These are phyloP conservation scores for Mucor velutinosus DNA, from an alignment of 371 early-diverging fungal species.

Conservation along the genomic window DNA sequence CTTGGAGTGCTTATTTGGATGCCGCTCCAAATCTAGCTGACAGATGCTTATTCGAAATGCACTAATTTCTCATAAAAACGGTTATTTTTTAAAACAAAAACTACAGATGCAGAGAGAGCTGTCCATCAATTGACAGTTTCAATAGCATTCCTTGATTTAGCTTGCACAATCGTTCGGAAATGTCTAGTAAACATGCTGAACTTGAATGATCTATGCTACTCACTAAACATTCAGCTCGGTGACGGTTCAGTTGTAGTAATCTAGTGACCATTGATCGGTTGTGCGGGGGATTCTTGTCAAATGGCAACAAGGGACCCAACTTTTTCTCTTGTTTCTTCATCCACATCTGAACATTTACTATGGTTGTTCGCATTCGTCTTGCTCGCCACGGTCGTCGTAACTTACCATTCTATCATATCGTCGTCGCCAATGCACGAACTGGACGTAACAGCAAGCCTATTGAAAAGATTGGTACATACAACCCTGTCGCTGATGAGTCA, in stretches of 20 bases:
- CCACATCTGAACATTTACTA: slow-evolving; percentile 11
- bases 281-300: slow-evolving; percentile 6
- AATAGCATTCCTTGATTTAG: background rate
- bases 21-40: background rate
- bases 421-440: slow-evolving; percentile 82
- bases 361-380: slow-evolving; percentile 79
- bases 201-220: background rate
- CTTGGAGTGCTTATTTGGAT: too few relatives aligned
- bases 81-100: background rate
- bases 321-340: slow-evolving; percentile 9
- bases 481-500: slow-evolving; percentile 78
- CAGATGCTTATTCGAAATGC: background rate
- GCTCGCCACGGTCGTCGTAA: slow-evolving; percentile 88
- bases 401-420: slow-evolving; percentile 94
- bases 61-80: background rate
- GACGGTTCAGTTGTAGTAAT: background rate
- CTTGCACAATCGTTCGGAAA: background rate
- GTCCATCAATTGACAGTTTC: too few relatives aligned
- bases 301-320: slow-evolving; percentile 22
- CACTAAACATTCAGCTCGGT: too few relatives aligned
- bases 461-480: slow-evolving; percentile 91
- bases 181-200: background rate
- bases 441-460: slow-evolving; percentile 88
- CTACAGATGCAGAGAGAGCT: too few relatives aligned
- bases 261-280: background rate